Evolutionary conservation across 2,329 filamentous ascomycete species (phyloP).

Genomic region (Cephalotrichum gorgonifer): DNA sequence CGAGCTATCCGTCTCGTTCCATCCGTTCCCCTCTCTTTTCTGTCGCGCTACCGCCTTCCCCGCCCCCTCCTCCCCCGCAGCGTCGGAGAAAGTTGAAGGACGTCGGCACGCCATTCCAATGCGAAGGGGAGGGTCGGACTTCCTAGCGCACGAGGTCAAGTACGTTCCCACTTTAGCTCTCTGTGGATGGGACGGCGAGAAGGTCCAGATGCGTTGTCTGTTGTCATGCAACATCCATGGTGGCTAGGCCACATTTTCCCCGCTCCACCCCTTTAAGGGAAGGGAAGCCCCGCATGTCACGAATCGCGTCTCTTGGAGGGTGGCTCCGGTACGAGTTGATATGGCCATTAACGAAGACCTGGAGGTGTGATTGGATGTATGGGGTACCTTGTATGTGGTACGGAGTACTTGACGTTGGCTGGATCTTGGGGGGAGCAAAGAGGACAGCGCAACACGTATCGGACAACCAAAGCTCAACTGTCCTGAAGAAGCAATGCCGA

Average conservation of each 20-base stretch:
- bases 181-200: neutral
- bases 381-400: constrained; percentile 1
- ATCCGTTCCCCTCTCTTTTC: constrained; percentile 6
- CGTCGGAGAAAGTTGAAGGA: neutral
- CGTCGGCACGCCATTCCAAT: neutral
- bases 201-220: neutral
- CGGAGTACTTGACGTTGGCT: no score
- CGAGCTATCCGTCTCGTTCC: neutral
- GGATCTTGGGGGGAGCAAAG: no score
- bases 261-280: neutral
- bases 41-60: constrained; percentile 13
- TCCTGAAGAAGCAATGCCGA: constrained; percentile 5
- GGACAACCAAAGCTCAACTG: constrained; percentile 1
- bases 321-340: constrained; percentile 1
- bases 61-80: constrained; percentile 8
- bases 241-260: constrained; percentile 1
- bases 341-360: neutral
- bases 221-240: neutral
- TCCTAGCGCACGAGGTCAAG: neutral
- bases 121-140: neutral
- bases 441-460: neutral
- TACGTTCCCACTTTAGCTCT: neutral
- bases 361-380: constrained; percentile 5
- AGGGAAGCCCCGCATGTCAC: constrained; percentile 2
- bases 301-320: neutral